Conservation (phyloP, 768 basidiomycete genomes). For the Lentinula sp. region DNA sequence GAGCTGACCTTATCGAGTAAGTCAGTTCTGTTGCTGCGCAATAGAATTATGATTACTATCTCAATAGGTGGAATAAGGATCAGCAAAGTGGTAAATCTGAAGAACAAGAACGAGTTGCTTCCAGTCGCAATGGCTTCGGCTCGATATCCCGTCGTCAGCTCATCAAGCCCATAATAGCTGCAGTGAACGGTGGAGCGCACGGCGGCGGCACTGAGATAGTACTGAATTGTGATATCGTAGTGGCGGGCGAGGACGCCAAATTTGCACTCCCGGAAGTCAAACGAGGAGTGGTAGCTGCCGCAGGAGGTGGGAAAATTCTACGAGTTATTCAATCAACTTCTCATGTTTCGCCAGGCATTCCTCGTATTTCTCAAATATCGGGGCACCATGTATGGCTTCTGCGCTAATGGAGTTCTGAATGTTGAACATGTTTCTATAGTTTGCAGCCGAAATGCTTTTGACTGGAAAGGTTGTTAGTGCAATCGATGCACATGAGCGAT, state of each 20-base stretch:
- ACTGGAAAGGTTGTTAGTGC: slow-evolving; percentile 66
- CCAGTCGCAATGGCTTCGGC: slow-evolving; percentile 57
- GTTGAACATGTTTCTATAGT: slow-evolving; percentile 25
- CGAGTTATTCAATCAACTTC: background rate
- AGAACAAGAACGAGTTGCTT: slow-evolving; percentile 35
- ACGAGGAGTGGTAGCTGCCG: slow-evolving; percentile 65
- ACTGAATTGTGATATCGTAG: slow-evolving; percentile 72
- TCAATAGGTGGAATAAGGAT: slow-evolving; percentile 51
- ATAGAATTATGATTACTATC: background rate
- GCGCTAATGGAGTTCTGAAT: background rate
- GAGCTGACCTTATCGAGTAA: slow-evolving; percentile 72
- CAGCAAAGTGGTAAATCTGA: slow-evolving; percentile 36
- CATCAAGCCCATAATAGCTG: slow-evolving; percentile 76
- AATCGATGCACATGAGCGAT: slow-evolving; percentile 58
- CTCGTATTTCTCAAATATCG: slow-evolving; percentile 54
- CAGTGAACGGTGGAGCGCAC: slow-evolving; percentile 69
- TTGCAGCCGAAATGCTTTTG: slow-evolving; percentile 72
- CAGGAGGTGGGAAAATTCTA: slow-evolving; percentile 48
- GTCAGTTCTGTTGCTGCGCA: slow-evolving; percentile 15
- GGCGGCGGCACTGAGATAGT: slow-evolving; percentile 65
- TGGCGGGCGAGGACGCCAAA: slow-evolving; percentile 59
- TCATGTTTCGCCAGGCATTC: slow-evolving; percentile 43
- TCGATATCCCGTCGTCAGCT: slow-evolving; percentile 60
- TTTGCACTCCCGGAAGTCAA: slow-evolving; percentile 78
- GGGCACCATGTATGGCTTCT: slow-evolving; percentile 63